Conservation (phyloP, 306 rosid species). For the Prunus armeniaca region DNA sequence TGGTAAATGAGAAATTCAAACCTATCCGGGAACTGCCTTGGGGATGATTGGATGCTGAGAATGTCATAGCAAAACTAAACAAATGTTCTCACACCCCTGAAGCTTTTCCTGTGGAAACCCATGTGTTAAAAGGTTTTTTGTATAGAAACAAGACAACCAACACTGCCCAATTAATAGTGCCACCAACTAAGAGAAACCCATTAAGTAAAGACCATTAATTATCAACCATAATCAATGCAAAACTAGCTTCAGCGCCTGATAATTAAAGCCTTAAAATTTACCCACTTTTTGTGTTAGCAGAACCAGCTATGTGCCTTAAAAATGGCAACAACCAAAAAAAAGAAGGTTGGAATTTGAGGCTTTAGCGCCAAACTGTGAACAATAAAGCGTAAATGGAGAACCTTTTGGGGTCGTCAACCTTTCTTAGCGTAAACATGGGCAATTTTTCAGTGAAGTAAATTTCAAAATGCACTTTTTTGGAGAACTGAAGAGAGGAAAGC, state of each 20-base stretch:
- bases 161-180: slow-evolving; percentile 21
- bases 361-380: slow-evolving; percentile 15
- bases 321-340: background rate
- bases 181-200: slow-evolving; percentile 26
- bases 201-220: slow-evolving; percentile 15
- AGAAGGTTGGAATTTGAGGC: background rate
- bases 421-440: background rate
- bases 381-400: background rate
- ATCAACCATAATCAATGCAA: slow-evolving; percentile 4
- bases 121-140: slow-evolving; percentile 3
- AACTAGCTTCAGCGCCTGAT: background rate
- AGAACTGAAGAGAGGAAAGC: background rate
- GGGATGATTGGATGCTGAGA: slow-evolving; percentile 49
- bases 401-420: background rate
- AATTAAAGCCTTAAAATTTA: background rate
- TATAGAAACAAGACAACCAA: slow-evolving; percentile 19
- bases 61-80: slow-evolving; percentile 39
- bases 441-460: background rate
- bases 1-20: slow-evolving; percentile 29
- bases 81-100: slow-evolving; percentile 21
- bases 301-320: slow-evolving; percentile 20
- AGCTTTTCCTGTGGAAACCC: slow-evolving; percentile 22
- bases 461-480: background rate
- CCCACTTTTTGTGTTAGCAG: slow-evolving; percentile 3
- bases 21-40: slow-evolving; percentile 49